Conservation (phyloP, 768 basidiomycete species). For the Pisolithus tinctorius region DNA sequence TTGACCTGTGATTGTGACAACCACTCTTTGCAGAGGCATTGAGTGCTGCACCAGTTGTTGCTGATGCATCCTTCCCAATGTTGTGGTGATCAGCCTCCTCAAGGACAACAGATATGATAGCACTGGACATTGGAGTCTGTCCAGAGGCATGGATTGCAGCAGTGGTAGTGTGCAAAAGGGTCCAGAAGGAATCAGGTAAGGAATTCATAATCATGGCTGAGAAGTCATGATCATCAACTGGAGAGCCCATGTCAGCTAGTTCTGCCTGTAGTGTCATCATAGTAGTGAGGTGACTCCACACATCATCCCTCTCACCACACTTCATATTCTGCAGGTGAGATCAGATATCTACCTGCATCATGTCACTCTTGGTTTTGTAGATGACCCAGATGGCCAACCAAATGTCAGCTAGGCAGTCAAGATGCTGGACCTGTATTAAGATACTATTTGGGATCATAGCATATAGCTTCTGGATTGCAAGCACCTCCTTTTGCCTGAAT, state of each 20-base stretch:
- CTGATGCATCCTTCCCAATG: background rate
- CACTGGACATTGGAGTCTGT: background rate
- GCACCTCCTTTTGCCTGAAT: background rate
- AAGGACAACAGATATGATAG: background rate
- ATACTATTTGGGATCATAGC: background rate
- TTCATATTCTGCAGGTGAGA: conserved; percentile 3
- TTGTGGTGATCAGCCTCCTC: conserved; percentile 3
- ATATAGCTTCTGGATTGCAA: conserved; percentile 5
- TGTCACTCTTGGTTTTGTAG: conserved; percentile 2
- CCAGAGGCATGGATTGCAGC: background rate
- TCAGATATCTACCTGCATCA: conserved; percentile 1
- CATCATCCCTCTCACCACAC: conserved; percentile 1
- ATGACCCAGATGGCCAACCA: conserved; percentile 1
- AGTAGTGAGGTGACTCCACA: background rate
- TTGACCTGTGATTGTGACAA: background rate
- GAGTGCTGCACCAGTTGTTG: background rate
- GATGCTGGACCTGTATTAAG: background rate
- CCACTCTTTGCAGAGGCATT: background rate
- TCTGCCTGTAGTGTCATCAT: conserved; percentile 1
- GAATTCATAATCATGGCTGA: conserved; percentile 4
- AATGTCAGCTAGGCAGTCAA: background rate
- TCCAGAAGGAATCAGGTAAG: background rate
- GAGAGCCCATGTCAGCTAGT: conserved; percentile 3
- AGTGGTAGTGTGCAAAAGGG: background rate
- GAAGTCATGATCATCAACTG: background rate